Base-by-base conservation (phyloP, 176 grass and related monocot species). In the Ananas comosus region DNA sequence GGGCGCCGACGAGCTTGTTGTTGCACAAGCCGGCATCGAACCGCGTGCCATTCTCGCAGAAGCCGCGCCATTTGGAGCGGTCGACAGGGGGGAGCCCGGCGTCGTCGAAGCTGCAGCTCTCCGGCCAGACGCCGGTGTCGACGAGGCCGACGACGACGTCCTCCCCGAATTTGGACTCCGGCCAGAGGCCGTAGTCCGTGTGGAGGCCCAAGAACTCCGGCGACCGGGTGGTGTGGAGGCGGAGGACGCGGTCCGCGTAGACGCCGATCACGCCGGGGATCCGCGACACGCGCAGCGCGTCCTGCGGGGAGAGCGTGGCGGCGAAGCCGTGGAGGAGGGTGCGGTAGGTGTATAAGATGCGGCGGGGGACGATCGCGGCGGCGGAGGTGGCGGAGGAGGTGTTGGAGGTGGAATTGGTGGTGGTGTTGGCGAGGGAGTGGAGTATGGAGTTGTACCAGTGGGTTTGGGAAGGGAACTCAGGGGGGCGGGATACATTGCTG, bases 321-420 rank as follows among this genome's bases (percentile, higher is more conserved):
- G 73, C 81, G 49, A 88, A 88, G 10, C 86, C 81, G 10, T 88
- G 78, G 48, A 88, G 70, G 25, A 81, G 78, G 16, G 73, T 78
- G 72, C 73, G 69, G 74, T 88, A 84, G 11, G 69, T 80, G 73
- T 88, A 81, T 3, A 80, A 3, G 63, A 84, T 76, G 49, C 68
- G 70, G 33, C 33, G 4, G 33, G 4, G 33, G 33, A 1, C 13
- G 23, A 21, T 21, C 10, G 3, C 24, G 33, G 53, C 53, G 13
- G 54, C 12, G n/a, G n/a, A n/a, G n/a, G n/a, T n/a, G 53, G 2
- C 12, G 53, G 53, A 5, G 53, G 53, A 13, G 12, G 54, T 58
- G 54, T 58, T 18, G 33, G 54, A 19, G 2, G 54, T 59, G 53
- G 53, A 14, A n/a, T n/a, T 59, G 14, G 54, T 12, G 14, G 14